A percentile compares a stretch with the other conserved stretches of the same genome.
Conservation (phyloP, 495 filamentous ascomycete genomes). For the Aspergillus biplanus region DNA sequence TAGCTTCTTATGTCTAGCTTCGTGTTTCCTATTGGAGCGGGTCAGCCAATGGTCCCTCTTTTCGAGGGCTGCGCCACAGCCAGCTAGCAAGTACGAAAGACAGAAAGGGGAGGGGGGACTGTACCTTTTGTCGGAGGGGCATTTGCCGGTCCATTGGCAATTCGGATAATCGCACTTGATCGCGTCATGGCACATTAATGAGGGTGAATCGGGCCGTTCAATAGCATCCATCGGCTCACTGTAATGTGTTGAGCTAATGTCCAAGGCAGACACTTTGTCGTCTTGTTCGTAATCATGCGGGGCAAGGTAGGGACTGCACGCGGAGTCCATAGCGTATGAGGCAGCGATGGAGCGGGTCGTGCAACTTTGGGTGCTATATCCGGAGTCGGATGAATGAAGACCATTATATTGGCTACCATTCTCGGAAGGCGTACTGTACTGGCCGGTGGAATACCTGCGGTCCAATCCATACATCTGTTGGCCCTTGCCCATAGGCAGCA, state of each 20-base stretch:
- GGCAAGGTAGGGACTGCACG: slow-evolving; percentile 34
- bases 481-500: slow-evolving; percentile 26
- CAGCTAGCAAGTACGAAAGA: no score
- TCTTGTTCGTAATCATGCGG: slow-evolving; percentile 32
- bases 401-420: slow-evolving; percentile 56
- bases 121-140: slow-evolving; percentile 47
- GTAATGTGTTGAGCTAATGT: slow-evolving; percentile 11
- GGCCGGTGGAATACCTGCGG: slow-evolving; percentile 32
- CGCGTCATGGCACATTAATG: slow-evolving; percentile 25
- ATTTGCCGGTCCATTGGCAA: slow-evolving; percentile 47
- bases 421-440: slow-evolving; percentile 53
- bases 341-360: slow-evolving; percentile 51
- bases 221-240: slow-evolving; percentile 20
- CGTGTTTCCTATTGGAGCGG: slow-evolving; percentile 69
- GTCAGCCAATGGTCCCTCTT: neutral
- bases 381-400: slow-evolving; percentile 61
- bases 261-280: slow-evolving; percentile 24
- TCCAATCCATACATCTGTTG: slow-evolving; percentile 28
- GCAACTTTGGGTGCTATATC: slow-evolving; percentile 58
- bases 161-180: slow-evolving; percentile 40
- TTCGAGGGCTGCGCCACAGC: no score
- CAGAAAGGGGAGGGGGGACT: neutral
- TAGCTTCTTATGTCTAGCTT: slow-evolving; percentile 74
- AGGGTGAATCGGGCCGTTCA: slow-evolving; percentile 28
- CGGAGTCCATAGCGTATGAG: slow-evolving; percentile 34